These are phyloP conservation scores for Lanzia echinophila DNA, from an alignment of 2,329 filamentous ascomycete species.

Conservation along the genomic window DNA sequence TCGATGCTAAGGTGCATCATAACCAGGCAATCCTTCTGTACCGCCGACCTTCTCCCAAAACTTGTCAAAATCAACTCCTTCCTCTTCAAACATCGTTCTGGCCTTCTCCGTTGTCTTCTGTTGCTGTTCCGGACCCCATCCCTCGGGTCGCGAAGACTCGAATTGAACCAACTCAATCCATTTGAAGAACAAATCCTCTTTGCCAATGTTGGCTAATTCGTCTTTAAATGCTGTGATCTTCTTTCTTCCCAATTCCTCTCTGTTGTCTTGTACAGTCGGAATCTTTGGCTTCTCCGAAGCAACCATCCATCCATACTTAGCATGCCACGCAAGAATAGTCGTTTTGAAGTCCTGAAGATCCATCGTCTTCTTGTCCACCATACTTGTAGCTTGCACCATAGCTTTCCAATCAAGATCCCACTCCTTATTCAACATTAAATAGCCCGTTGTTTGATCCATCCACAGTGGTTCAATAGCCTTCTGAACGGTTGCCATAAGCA, in stretches of 20 bases:
- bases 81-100: conserved; percentile 63
- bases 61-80: conserved; percentile 75
- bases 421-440: conserved; percentile 73
- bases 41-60: conserved; percentile 69
- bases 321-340: conserved; percentile 61
- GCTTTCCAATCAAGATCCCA: conserved; percentile 83
- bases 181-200: conserved; percentile 82
- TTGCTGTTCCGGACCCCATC: conserved; percentile 71
- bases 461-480: conserved; percentile 62
- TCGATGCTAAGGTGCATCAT: conserved; percentile 28
- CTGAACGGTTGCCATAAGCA: conserved; percentile 56
- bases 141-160: conserved; percentile 71
- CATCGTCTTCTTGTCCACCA: conserved; percentile 58
- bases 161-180: conserved; percentile 93
- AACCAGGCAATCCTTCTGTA: conserved; percentile 48
- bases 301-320: conserved; percentile 64
- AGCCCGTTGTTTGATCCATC: conserved; percentile 74
- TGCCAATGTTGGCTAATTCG: conserved; percentile 65
- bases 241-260: conserved; percentile 58
- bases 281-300: conserved; percentile 56
- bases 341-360: conserved; percentile 62
- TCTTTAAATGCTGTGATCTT: conserved; percentile 80
- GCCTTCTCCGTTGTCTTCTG: conserved; percentile 66
- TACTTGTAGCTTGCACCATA: conserved; percentile 67
- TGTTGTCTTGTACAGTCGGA: conserved; percentile 37